Percentiles rank a stretch among this genome's conserved stretches.
Evolutionary conservation across 306 rosid species (phyloP).

Genomic region (Casuarina cunninghamiana): DNA sequence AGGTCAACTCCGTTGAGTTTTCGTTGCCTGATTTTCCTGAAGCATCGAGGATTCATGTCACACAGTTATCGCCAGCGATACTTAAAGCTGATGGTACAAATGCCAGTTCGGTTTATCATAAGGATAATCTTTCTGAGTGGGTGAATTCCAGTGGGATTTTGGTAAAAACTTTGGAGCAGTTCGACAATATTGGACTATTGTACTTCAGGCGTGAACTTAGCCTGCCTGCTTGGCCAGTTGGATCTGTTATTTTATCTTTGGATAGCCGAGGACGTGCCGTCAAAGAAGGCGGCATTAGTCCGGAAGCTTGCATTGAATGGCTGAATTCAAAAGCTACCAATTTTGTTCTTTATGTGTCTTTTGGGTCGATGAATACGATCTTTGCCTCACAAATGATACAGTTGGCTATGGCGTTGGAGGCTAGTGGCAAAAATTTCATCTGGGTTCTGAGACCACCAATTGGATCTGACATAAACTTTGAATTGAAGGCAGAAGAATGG

Average conservation of each 20-base stretch:
- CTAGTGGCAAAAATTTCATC: slow-evolving; percentile 38
- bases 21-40: slow-evolving; percentile 56
- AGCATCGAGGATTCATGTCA: slow-evolving; percentile 41
- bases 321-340: slow-evolving; percentile 42
- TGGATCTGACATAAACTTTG: slow-evolving; percentile 59
- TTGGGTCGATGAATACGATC: slow-evolving; percentile 74
- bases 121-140: slow-evolving; percentile 41
- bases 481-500: slow-evolving; percentile 56
- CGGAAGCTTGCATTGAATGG: slow-evolving; percentile 42
- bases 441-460: slow-evolving; percentile 76
- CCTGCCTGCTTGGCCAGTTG: slow-evolving; percentile 49
- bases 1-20: slow-evolving; percentile 24
- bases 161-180: slow-evolving; percentile 48
- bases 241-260: slow-evolving; percentile 47
- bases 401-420: slow-evolving; percentile 56
- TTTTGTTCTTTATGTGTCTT: slow-evolving; percentile 58
- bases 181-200: slow-evolving; percentile 47
- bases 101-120: slow-evolving; percentile 45
- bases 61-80: slow-evolving; percentile 50
- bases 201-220: slow-evolving; percentile 38
- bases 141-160: slow-evolving; percentile 48
- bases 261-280: slow-evolving; percentile 38
- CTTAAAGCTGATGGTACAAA: slow-evolving; percentile 52
- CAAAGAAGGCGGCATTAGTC: slow-evolving; percentile 33
- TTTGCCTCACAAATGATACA: slow-evolving; percentile 56